Evolutionary conservation across 192 early-diverging fungal species (phyloP), one percentile per base, ranked within the genome.

Genomic region (Rhizoclosmatium sp.): DNA sequence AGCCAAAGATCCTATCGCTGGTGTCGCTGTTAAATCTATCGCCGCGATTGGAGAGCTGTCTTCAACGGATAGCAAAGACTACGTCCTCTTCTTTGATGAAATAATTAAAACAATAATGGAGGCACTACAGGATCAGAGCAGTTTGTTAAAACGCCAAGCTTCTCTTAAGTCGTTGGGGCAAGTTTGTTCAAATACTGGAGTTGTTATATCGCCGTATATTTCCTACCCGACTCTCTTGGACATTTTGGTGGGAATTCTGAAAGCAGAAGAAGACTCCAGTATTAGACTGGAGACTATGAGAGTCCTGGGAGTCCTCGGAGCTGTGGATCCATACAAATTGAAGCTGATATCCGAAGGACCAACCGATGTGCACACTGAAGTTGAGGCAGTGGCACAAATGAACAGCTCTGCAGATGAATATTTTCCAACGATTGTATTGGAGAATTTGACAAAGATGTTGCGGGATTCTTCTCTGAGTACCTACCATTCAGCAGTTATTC

Each of bases 141-240:
- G 91, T 31, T 81, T 79, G 2, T 83, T 85, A 16, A 95, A 95
- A 74, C 86, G 95, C 3, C 86, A 93, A 76, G 92, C 92, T 12
- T 94, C 95, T 4, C 81, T 96, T 21, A 89, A 88, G 69, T 91
- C 94, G 0, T 80, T 96, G 9, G 91, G 94, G 3, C 92, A 92
- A 81, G 83, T 95, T 14, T 91, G 92, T 4, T 89, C 88, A 56
- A 93, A 90, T 65, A 93, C 93, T 89, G 93, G 75, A 0, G 89
- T 90, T 80, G 94, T 94, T 2, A 94, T 96, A 72, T 86, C 91
- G n/a, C 94, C 95, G 19, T 96, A 94, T 69, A 81, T 85, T 41
- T 88, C 93, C 65, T 93, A 94, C 62, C 92, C 95, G 31, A 80
- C 81, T 9, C 83, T 96, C 21, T 85, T 96, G n/a, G 83, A 88